These are phyloP conservation scores for Solanum neorickii DNA, from an alignment of 257 asterid genomes.

Conservation along the genomic window DNA sequence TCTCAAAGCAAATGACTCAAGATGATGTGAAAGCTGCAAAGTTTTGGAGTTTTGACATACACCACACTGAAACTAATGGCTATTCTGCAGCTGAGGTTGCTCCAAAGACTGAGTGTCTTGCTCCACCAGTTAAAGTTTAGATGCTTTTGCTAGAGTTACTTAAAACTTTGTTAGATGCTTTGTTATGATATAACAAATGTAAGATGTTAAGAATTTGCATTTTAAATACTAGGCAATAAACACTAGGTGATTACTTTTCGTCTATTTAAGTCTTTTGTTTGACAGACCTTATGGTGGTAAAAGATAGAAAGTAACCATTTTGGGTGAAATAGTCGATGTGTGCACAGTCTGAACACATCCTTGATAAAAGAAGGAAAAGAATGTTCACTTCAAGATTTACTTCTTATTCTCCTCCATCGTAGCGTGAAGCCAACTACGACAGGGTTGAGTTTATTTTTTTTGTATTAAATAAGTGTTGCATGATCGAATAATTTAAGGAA, in stretches of 20 bases:
- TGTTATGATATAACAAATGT: neutral
- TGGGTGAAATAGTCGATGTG: neutral
- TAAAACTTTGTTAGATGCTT: neutral
- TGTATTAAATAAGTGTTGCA: neutral
- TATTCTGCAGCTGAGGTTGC: conserved; percentile 52
- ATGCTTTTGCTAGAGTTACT: neutral
- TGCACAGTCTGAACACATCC: neutral
- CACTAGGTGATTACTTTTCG: neutral
- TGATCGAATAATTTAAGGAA: neutral
- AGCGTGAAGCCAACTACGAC: neutral
- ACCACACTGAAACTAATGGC: conserved; percentile 15
- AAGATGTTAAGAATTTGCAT: neutral
- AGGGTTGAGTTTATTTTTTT: neutral
- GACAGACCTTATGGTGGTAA: neutral
- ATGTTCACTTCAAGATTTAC: neutral
- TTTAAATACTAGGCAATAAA: neutral
- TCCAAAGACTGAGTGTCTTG: conserved; percentile 35
- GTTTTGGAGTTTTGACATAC: conserved; percentile 63
- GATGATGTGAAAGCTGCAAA: conserved; percentile 68
- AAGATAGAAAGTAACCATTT: neutral
- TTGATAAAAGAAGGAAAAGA: neutral
- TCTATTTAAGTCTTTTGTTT: neutral
- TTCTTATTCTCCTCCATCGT: neutral
- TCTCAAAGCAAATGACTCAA: conserved; percentile 67
- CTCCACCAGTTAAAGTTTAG: conserved; percentile 21